A percentile compares a stretch with the other conserved stretches of the same genome.
phyloP scores from a whole-genome alignment of 2,329 filamentous ascomycete genomes.

The Hypomyces perniciosus region DNA sequence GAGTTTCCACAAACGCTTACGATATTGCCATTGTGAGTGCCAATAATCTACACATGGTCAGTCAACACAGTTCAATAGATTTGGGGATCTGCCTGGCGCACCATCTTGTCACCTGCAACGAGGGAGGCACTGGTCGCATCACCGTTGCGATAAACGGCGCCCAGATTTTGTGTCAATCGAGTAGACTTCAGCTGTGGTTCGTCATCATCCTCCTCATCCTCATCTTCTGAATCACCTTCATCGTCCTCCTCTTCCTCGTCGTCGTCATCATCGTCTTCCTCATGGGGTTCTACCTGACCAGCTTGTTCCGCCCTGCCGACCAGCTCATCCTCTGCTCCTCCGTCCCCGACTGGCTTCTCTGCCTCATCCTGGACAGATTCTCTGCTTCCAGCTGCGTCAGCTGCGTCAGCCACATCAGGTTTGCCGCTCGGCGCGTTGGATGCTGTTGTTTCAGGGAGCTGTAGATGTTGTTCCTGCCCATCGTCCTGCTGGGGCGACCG shows the following conservation, averaged over 20 bases:
- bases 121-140: constrained; percentile 90
- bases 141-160: constrained; percentile 81
- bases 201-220: constrained; percentile 68
- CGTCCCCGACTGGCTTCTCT: constrained; percentile 10
- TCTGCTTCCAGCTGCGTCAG: background rate
- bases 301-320: background rate
- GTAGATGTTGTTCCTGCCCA: constrained; percentile 6
- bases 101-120: constrained; percentile 95
- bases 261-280: constrained; percentile 16
- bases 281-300: constrained; percentile 10
- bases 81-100: constrained; percentile 33
- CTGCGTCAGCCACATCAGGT: constrained; percentile 1
- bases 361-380: background rate
- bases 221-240: constrained; percentile 19
- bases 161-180: constrained; percentile 73
- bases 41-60: constrained; percentile 61
- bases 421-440: constrained; percentile 6
- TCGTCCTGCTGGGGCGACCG: constrained; percentile 31
- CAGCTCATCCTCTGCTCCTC: constrained; percentile 11
- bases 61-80: constrained; percentile 8
- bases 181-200: constrained; percentile 93
- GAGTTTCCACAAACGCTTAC: constrained; percentile 47
- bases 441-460: background rate
- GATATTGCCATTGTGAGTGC: constrained; percentile 95
- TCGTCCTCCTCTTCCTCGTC: constrained; percentile 16